These are phyloP conservation scores for Verbena officinalis DNA, from an alignment of 257 asterid genomes.

Conservation along the genomic window DNA sequence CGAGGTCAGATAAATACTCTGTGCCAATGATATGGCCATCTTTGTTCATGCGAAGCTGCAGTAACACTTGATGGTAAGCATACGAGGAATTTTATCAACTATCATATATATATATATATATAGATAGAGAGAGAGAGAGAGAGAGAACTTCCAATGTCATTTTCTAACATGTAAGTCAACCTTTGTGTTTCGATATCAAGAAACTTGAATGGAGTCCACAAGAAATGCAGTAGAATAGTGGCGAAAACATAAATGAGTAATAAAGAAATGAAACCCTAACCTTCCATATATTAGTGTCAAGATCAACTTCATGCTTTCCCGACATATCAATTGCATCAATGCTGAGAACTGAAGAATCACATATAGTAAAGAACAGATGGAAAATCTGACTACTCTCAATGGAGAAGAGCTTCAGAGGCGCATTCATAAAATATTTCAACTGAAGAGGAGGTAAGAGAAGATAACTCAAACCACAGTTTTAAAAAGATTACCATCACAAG, in stretches of 20 bases:
- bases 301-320: slow-evolving; percentile 99
- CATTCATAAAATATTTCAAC: background rate
- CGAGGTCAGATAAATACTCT: slow-evolving; percentile 91
- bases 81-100: slow-evolving; percentile 10
- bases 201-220: slow-evolving; percentile 1
- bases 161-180: slow-evolving; percentile 12
- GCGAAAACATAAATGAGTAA: background rate
- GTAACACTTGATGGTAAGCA: slow-evolving; percentile 38
- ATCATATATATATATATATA: background rate
- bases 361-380: slow-evolving; percentile 17
- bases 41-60: slow-evolving; percentile 86
- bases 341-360: slow-evolving; percentile 67
- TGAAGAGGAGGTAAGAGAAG: slow-evolving; percentile 8
- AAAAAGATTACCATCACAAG: slow-evolving; percentile 87
- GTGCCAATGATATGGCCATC: slow-evolving; percentile 85
- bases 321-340: slow-evolving; percentile 98
- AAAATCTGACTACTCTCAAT: slow-evolving; percentile 6
- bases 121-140: background rate
- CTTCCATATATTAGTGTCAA: slow-evolving; percentile 99
- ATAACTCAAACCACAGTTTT: slow-evolving; percentile 20
- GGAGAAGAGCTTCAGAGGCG: slow-evolving; percentile 9
- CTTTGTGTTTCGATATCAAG: background rate
- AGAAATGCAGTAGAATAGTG: background rate
- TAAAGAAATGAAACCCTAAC: slow-evolving; percentile 40
- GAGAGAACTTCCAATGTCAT: background rate